Evolutionary conservation across 2,329 filamentous ascomycete species (phyloP).

Genomic region (Cercospora brassicicola): DNA sequence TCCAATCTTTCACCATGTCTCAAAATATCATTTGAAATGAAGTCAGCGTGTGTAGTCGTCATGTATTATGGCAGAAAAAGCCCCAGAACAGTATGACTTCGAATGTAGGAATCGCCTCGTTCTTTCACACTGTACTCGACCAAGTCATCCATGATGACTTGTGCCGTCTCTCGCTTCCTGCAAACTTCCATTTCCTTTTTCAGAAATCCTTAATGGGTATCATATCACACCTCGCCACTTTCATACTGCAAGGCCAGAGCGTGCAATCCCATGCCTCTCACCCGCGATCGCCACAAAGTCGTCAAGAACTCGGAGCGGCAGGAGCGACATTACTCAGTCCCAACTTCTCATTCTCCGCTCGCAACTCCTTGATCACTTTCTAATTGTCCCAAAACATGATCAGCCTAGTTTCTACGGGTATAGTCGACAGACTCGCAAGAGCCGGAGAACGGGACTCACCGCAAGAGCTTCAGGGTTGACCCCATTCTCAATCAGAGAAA

Average conservation of each 20-base stretch:
- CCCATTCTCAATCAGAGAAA: slow-evolving; percentile 94
- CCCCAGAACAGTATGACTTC: neutral
- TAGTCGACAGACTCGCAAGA: neutral
- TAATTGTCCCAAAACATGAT: slow-evolving; percentile 24
- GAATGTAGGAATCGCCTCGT: neutral
- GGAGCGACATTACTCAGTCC: slow-evolving; percentile 1
- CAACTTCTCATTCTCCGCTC: slow-evolving; percentile 42
- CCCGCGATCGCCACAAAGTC: neutral
- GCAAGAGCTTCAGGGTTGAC: slow-evolving; percentile 94
- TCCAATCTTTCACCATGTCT: neutral
- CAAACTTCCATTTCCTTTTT: neutral
- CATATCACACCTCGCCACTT: neutral
- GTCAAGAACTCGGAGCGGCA: neutral
- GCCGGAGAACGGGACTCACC: slow-evolving; percentile 56
- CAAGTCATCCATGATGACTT: neutral
- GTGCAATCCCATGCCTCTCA: neutral
- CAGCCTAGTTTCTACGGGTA: neutral
- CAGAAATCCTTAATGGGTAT: neutral
- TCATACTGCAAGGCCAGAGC: neutral
- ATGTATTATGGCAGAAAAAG: no score
- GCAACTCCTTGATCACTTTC: slow-evolving; percentile 51
- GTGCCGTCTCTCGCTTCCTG: neutral
- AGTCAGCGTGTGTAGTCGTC: neutral
- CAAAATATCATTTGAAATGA: neutral
- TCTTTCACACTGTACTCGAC: neutral